phyloP scores from a whole-genome alignment of 192 early-diverging fungal species.

The Podila epicladia region DNA sequence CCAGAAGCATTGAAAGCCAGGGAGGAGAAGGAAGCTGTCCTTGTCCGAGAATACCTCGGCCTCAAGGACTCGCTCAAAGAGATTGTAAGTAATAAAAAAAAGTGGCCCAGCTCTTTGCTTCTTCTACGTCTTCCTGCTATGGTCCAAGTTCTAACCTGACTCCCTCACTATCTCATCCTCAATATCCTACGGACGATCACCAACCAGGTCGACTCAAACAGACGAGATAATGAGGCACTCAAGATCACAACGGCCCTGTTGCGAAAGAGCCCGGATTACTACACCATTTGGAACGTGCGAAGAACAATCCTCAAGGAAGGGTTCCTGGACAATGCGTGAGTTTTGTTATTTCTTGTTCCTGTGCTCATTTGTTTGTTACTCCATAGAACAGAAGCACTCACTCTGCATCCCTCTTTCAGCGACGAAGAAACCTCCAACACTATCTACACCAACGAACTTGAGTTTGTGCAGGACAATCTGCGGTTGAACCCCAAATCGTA shows the following conservation, averaged over 20 bases:
- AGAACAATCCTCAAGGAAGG: constrained; percentile 73
- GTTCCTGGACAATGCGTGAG: constrained; percentile 45
- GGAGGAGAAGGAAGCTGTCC: constrained; percentile 23
- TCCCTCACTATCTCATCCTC: neutral
- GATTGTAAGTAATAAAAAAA: neutral
- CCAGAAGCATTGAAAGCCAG: constrained; percentile 36
- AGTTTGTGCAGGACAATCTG: constrained; percentile 78
- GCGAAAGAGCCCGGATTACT: constrained; percentile 88
- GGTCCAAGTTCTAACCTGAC: neutral
- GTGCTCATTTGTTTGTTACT: neutral
- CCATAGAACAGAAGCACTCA: constrained; percentile 14
- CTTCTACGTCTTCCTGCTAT: neutral
- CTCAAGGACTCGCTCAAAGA: constrained; percentile 39
- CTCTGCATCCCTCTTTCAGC: constrained; percentile 1
- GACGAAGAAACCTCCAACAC: constrained; percentile 50
- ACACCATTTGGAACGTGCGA: constrained; percentile 95
- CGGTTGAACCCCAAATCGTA: constrained; percentile 92
- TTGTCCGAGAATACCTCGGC: constrained; percentile 22
- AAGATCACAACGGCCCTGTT: constrained; percentile 76
- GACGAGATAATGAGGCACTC: constrained; percentile 64
- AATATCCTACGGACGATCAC: too few relatives aligned
- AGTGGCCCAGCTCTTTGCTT: too few relatives aligned
- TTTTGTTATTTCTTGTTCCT: neutral
- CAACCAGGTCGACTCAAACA: constrained; percentile 46
- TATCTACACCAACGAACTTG: constrained; percentile 73